Percentiles rank a stretch among this genome's conserved stretches.
Evolutionary conservation across 129 eudicot species (phyloP).

Genomic region (Calendula officinalis): DNA sequence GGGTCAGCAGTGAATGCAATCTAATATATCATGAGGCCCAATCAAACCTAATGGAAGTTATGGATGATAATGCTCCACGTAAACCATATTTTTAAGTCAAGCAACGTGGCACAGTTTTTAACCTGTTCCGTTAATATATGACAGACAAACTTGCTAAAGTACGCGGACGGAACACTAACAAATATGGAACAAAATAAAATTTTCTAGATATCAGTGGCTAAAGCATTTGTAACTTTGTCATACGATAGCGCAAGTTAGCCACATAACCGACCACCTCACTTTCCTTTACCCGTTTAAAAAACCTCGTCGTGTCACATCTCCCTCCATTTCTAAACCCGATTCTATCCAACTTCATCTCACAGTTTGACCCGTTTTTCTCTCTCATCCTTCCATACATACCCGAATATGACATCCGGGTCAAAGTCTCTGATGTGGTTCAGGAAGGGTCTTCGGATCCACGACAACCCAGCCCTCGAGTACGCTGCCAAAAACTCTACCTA

Average conservation of each 20-base stretch:
- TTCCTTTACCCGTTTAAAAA: neutral
- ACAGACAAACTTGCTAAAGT: neutral
- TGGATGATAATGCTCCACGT: constrained; percentile 13
- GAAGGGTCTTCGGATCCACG: constrained; percentile 89
- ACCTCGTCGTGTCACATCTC: constrained; percentile 17
- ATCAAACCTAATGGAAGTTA: neutral
- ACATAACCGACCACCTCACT: neutral
- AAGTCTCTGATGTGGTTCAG: constrained; percentile 81
- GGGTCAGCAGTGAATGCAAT: neutral
- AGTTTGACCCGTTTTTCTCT: constrained; percentile 29
- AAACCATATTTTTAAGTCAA: neutral
- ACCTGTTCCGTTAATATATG: neutral
- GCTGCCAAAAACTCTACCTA: constrained; percentile 45
- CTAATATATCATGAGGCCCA: neutral
- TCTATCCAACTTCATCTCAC: neutral
- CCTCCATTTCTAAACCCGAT: constrained; percentile 27
- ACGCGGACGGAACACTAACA: no score
- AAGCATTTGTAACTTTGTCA: no score
- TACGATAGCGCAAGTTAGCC: neutral
- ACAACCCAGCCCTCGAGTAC: constrained; percentile 73
- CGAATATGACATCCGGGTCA: constrained; percentile 58
- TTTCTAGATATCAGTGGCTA: no score
- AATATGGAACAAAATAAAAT: no score
- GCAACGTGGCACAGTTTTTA: constrained; percentile 10
- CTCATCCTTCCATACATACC: constrained; percentile 14